phyloP scores from a whole-genome alignment of 768 basidiomycete genomes.

The Obba rivulosa region DNA sequence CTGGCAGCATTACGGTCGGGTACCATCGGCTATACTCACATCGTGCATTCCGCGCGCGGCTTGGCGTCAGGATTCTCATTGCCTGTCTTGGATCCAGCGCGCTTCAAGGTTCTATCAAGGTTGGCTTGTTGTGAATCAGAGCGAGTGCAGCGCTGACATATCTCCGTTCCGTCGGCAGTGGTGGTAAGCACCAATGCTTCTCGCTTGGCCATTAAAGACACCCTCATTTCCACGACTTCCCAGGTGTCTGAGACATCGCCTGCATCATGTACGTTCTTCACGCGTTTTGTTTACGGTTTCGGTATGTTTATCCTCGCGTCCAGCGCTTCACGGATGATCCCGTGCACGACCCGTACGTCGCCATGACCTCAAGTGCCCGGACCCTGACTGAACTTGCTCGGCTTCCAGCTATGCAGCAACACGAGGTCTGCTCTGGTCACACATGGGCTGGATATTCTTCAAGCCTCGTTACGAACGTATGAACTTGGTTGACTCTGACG shows the following conservation, averaged over 20 bases:
- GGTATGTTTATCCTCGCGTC: not conserved
- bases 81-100: conserved; percentile 67
- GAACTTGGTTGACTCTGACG: conserved; percentile 57
- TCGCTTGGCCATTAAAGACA: not conserved
- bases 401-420: conserved; percentile 62
- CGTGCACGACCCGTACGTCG: conserved; percentile 55
- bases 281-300: not conserved
- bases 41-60: conserved; percentile 55
- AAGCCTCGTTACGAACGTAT: conserved; percentile 63
- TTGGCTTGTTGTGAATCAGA: conserved; percentile 18
- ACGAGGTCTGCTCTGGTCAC: conserved; percentile 66
- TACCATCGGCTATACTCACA: conserved; percentile 82
- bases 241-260: conserved; percentile 67
- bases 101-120: conserved; percentile 79
- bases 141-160: not conserved
- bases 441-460: conserved; percentile 85
- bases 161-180: conserved; percentile 29
- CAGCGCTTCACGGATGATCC: conserved; percentile 71
- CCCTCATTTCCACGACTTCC: not conserved
- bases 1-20: conserved; percentile 59
- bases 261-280: conserved; percentile 57
- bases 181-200: conserved; percentile 35
- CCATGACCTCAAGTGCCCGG: not conserved
- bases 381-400: not conserved
- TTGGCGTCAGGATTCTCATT: conserved; percentile 50